These are phyloP conservation scores for Xylariaceae sp. DNA, from an alignment of 2,329 filamentous ascomycete genomes.

Conservation along the genomic window DNA sequence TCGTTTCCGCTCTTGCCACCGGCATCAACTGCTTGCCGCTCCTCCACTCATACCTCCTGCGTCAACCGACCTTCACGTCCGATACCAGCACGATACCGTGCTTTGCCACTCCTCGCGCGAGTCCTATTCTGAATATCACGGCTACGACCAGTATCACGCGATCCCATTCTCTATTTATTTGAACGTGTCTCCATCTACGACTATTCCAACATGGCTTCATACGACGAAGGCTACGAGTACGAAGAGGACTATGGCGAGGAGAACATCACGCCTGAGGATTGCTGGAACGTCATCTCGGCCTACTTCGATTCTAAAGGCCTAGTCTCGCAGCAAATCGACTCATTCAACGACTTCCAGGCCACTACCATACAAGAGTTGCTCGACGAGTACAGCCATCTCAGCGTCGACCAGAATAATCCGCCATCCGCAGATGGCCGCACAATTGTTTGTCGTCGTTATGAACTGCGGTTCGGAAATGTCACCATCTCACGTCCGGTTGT, in stretches of 20 bases:
- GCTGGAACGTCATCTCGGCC: slow-evolving; percentile 94
- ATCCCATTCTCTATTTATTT: not conserved
- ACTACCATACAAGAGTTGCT: slow-evolving; percentile 94
- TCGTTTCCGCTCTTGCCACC: not conserved
- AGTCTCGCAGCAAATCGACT: slow-evolving; percentile 95
- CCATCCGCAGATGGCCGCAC: slow-evolving; percentile 66
- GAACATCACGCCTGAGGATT: slow-evolving; percentile 90
- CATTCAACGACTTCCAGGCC: slow-evolving; percentile 93
- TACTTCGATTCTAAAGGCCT: slow-evolving; percentile 96
- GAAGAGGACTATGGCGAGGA: slow-evolving; percentile 64
- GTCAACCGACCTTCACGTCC: not conserved
- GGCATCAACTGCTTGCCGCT: not conserved
- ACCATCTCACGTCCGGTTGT: slow-evolving; percentile 85
- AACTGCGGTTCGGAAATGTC: slow-evolving; percentile 89
- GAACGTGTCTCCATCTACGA: not conserved
- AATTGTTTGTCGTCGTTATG: slow-evolving; percentile 83
- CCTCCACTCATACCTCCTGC: not conserved
- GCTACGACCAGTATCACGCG: not conserved
- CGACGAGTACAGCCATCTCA: slow-evolving; percentile 83
- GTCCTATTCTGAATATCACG: not conserved
- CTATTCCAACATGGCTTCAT: slow-evolving; percentile 44
- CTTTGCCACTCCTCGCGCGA: not conserved
- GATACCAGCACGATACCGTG: not conserved
- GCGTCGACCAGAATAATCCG: slow-evolving; percentile 88
- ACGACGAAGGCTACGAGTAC: slow-evolving; percentile 62